Conservation (phyloP, 2,329 filamentous ascomycete species). For the Epichloe scottii region DNA sequence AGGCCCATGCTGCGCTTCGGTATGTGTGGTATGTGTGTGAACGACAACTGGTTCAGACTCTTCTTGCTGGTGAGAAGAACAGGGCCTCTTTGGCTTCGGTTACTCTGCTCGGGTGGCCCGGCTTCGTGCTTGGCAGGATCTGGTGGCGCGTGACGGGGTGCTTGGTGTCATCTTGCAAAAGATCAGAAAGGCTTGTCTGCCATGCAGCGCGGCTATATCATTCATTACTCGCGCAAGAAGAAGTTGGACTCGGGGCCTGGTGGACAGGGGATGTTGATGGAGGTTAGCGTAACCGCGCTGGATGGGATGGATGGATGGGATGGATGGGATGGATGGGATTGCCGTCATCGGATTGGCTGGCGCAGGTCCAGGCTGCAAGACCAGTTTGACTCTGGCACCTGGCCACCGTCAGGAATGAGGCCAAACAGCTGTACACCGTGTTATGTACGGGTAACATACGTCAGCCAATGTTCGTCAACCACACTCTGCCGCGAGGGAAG, state of each 20-base stretch:
- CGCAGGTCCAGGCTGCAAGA: no score
- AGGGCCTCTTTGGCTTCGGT: not conserved
- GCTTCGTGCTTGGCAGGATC: no score
- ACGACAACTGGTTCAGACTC: not conserved
- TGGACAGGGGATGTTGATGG: not conserved
- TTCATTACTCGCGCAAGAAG: not conserved
- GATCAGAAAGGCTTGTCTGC: no score
- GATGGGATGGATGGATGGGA: not conserved
- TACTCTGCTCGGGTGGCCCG: no score
- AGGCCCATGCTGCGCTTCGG: not conserved
- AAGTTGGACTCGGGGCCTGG: not conserved
- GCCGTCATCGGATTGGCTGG: no score
- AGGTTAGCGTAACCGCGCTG: not conserved
- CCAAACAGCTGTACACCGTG: no score
- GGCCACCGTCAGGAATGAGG: not conserved
- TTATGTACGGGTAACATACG: no score
- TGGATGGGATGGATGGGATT: no score
- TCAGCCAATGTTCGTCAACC: no score
- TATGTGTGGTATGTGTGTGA: not conserved
- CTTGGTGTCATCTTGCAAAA: no score
- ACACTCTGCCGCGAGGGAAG: not conserved
- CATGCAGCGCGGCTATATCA: no score
- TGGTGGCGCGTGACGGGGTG: no score
- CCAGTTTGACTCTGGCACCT: not conserved
- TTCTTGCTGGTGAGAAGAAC: not conserved